A percentile compares a stretch with the other conserved stretches of the same genome.
These are phyloP conservation scores for Blastomyces emzantsi DNA, from an alignment of 2,329 filamentous ascomycete species.

Conservation along the genomic window DNA sequence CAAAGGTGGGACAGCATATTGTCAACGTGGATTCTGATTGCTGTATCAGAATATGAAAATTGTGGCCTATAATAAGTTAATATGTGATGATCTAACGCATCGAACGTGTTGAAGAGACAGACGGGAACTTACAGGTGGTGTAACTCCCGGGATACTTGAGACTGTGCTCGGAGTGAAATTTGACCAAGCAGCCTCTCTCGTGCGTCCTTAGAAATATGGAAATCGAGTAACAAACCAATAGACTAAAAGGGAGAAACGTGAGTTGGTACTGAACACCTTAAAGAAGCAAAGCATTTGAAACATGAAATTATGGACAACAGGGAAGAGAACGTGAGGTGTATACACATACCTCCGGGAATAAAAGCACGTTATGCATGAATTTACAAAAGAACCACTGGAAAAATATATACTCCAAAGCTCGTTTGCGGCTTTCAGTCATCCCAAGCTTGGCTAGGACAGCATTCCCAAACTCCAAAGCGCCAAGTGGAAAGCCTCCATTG, in stretches of 20 bases:
- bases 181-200: slow-evolving; percentile 65
- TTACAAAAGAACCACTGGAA: slow-evolving; percentile 88
- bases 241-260: slow-evolving; percentile 36
- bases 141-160: slow-evolving; percentile 67
- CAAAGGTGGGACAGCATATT: slow-evolving; percentile 31
- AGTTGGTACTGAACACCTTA: slow-evolving; percentile 40
- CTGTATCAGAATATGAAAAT: slow-evolving; percentile 28
- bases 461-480: slow-evolving; percentile 73
- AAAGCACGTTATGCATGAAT: slow-evolving; percentile 73
- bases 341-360: slow-evolving; percentile 67
- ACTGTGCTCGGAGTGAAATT: slow-evolving; percentile 70
- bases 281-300: slow-evolving; percentile 3
- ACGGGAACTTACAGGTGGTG: slow-evolving; percentile 52
- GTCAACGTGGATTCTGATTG: slow-evolving; percentile 29
- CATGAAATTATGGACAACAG: not conserved
- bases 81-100: slow-evolving; percentile 12
- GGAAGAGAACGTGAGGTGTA: not conserved
- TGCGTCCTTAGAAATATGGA: slow-evolving; percentile 85
- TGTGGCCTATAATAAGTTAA: slow-evolving; percentile 36
- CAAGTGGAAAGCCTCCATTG: slow-evolving; percentile 78
- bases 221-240: slow-evolving; percentile 64
- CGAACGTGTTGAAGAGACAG: slow-evolving; percentile 17
- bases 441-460: slow-evolving; percentile 69
- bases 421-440: slow-evolving; percentile 60
- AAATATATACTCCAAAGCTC: slow-evolving; percentile 73